Conservation (phyloP, 2,329 filamentous ascomycete genomes). For the Hypoxylon rubiginosum region DNA sequence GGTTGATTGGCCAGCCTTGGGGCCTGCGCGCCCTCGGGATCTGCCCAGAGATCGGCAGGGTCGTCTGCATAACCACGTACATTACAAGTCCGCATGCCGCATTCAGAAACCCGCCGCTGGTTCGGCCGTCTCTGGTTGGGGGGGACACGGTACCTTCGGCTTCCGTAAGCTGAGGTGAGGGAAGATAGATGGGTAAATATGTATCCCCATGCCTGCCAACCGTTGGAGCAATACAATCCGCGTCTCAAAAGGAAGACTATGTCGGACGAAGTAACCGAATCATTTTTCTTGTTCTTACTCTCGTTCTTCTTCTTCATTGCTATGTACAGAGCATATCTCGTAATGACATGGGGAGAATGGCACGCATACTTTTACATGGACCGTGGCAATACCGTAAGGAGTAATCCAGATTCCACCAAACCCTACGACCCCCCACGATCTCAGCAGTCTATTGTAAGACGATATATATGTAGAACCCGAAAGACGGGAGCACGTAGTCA, state of each 20-base stretch:
- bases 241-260: constrained; percentile 17
- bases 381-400: constrained; percentile 26
- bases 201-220: background rate
- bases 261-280: constrained; percentile 29
- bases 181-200: background rate
- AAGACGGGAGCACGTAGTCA: constrained; percentile 19
- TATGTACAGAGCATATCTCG: constrained; percentile 33
- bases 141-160: constrained; percentile 1
- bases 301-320: constrained; percentile 11
- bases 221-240: constrained; percentile 27
- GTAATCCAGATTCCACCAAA: constrained; percentile 32
- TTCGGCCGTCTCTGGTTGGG: constrained; percentile 13
- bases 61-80: constrained; percentile 15
- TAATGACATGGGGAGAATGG: constrained; percentile 23
- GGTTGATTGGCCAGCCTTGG: constrained; percentile 33
- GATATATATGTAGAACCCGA: constrained; percentile 25
- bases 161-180: constrained; percentile 10
- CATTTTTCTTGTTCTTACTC: constrained; percentile 18
- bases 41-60: constrained; percentile 35
- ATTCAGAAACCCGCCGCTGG: constrained; percentile 26
- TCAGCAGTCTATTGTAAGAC: constrained; percentile 24
- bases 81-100: constrained; percentile 31
- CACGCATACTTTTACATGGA: constrained; percentile 27
- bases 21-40: constrained; percentile 27
- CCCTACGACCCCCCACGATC: constrained; percentile 24